Evolutionary conservation across 768 basidiomycete genomes (phyloP).

Genomic region (Suillus ampliporus): DNA sequence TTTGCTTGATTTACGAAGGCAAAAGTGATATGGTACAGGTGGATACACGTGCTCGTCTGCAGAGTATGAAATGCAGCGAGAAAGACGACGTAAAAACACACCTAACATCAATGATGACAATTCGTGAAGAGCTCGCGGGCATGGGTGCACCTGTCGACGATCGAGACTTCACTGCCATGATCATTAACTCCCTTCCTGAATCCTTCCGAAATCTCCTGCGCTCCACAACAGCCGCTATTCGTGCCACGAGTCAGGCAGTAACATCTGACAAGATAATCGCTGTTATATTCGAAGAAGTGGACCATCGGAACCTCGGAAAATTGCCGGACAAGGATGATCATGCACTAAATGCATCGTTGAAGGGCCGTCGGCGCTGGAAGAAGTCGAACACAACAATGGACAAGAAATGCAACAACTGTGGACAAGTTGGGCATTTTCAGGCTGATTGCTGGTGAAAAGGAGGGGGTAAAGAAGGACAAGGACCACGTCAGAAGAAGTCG

Average conservation of each 20-base stretch:
- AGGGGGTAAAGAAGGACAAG: slow-evolving; percentile 45
- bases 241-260: background rate
- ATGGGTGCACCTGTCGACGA: slow-evolving; percentile 13
- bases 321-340: background rate
- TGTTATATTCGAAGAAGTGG: slow-evolving; percentile 7
- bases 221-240: slow-evolving; percentile 5
- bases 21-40: slow-evolving; percentile 16
- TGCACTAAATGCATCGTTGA: slow-evolving; percentile 1
- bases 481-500: slow-evolving; percentile 32
- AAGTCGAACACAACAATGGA: background rate
- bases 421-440: slow-evolving; percentile 28
- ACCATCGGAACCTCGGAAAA: slow-evolving; percentile 3
- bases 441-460: slow-evolving; percentile 39
- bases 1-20: slow-evolving; percentile 10
- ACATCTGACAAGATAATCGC: background rate
- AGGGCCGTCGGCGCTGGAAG: background rate
- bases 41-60: slow-evolving; percentile 1
- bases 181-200: slow-evolving; percentile 10
- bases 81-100: slow-evolving; percentile 10
- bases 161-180: slow-evolving; percentile 13
- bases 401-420: slow-evolving; percentile 36
- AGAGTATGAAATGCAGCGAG: slow-evolving; percentile 14
- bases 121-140: slow-evolving; percentile 7
- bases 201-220: background rate
- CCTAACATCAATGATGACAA: slow-evolving; percentile 5